Evolutionary conservation across 768 basidiomycete species (phyloP), one percentile per base, ranked within the genome.

Genomic region (Lanmaoa pseudosensibilis): DNA sequence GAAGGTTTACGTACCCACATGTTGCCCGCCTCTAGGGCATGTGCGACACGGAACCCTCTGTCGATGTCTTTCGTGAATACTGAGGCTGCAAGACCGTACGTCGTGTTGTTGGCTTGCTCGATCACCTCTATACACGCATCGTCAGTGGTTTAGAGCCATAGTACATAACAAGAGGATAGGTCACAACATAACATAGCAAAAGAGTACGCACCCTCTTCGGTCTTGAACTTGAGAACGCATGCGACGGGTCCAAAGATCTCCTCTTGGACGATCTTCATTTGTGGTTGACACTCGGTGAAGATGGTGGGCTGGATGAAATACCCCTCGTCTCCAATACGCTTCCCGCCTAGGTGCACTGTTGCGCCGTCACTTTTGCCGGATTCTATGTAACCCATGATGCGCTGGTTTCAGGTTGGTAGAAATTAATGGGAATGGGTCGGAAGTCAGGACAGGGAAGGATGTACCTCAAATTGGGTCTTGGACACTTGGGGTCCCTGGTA

Each of bases 21-120:
- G 16, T 87, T 79, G 32, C 81, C 81, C 4, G 78, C 77, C 54
- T 81, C 74, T 13, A 83, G 63, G 41, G 68, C 66, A 49, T 75
- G 70, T 16, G 78, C 77, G 30, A 77, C 73, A 12, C 69, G 66
- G 47, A 80, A 68, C 16, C 75, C 80, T 45, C 73, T 67, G 38
- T 71, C 68, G 60, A 81, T 57, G 33, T 56, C 54, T 12, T 47
- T 56, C 1, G 56, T 56, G 38, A 57, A 57, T n/a, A 57, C 56
- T 5, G 56, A 56, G 5, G 56, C 56, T 12, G 54, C 54, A 2
- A 57, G 56, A 30, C 56, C 56, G 16, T 57, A 57, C 18, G 56
- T 40, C 46, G 56, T 56, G 45, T 56, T 13, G 46, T 57, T 57
- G 33, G 56, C 56, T 41, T 57, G 23, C 36, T 58, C 55, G n/a